These are phyloP conservation scores for Fusarium coicis DNA, from an alignment of 2,329 filamentous ascomycete genomes.

Conservation along the genomic window DNA sequence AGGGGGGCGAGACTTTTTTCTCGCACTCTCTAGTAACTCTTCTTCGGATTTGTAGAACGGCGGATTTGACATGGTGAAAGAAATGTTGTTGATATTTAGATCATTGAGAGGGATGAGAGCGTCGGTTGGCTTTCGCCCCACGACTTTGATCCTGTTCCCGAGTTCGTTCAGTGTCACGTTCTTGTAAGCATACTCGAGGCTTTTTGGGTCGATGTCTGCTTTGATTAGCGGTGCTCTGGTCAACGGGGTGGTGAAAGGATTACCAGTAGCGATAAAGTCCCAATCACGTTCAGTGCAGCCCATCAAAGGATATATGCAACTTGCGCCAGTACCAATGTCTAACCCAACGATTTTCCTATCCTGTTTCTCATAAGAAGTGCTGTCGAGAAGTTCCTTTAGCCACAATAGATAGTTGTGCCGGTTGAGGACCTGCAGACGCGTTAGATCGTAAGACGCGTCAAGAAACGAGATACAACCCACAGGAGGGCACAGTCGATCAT, in stretches of 20 bases:
- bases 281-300: slow-evolving; percentile 78
- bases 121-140: slow-evolving; percentile 63
- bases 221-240: neutral
- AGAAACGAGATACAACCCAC: slow-evolving; percentile 56
- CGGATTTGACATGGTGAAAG: slow-evolving; percentile 94
- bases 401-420: slow-evolving; percentile 92
- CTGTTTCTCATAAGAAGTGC: slow-evolving; percentile 64
- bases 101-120: slow-evolving; percentile 72
- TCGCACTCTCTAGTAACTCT: slow-evolving; percentile 74
- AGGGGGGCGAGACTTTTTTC: slow-evolving; percentile 73
- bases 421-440: slow-evolving; percentile 60
- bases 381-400: slow-evolving; percentile 84
- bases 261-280: slow-evolving; percentile 75
- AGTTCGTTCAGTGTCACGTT: slow-evolving; percentile 78
- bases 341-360: slow-evolving; percentile 72
- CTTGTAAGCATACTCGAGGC: slow-evolving; percentile 69
- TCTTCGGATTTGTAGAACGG: slow-evolving; percentile 86
- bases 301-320: slow-evolving; percentile 89
- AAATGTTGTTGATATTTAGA: slow-evolving; percentile 63
- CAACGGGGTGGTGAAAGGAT: neutral
- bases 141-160: slow-evolving; percentile 70
- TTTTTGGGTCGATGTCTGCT: slow-evolving; percentile 78
- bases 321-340: slow-evolving; percentile 91
- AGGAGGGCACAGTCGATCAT: slow-evolving; percentile 86
- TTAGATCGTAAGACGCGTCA: slow-evolving; percentile 6